Percentiles rank a stretch among this genome's conserved stretches.
Evolutionary conservation across 2,329 filamentous ascomycete genomes (phyloP).

Genomic region (Sordariomycetes sp.): DNA sequence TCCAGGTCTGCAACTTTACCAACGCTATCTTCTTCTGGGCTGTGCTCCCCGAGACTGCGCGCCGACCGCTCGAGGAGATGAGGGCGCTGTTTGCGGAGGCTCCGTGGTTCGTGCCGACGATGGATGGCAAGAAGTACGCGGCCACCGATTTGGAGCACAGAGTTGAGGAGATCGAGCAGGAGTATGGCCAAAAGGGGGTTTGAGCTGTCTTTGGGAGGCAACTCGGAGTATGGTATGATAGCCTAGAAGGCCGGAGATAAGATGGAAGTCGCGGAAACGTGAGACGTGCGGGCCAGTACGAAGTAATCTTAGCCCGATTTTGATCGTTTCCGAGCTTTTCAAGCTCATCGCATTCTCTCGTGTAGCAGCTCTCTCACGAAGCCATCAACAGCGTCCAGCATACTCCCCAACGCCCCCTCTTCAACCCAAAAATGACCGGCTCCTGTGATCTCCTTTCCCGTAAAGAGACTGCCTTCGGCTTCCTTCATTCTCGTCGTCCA

Average conservation of each 20-base stretch:
- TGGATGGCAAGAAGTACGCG: conserved; percentile 31
- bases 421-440: conserved; percentile 59
- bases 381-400: conserved; percentile 18
- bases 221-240: no score
- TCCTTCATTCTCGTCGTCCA: conserved; percentile 53
- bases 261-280: no score
- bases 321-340: neutral
- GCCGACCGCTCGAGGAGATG: conserved; percentile 59
- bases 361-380: conserved; percentile 15
- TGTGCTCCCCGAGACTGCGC: conserved; percentile 56
- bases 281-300: no score
- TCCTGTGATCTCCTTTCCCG: conserved; percentile 34
- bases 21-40: conserved; percentile 47
- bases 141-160: no score
- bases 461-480: conserved; percentile 31
- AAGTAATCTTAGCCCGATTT: no score
- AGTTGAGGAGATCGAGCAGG: conserved; percentile 31
- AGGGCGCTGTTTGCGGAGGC: conserved; percentile 55
- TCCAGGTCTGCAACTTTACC: conserved; percentile 12
- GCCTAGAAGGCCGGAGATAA: no score
- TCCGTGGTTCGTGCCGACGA: conserved; percentile 49
- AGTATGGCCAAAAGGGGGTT: no score
- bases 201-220: neutral
- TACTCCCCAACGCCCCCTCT: conserved; percentile 30
- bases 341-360: neutral